A percentile compares a stretch with the other conserved stretches of the same genome.
Evolutionary conservation across 139 green algal species (phyloP).

Genomic region (Axilococcus clingmanii): DNA sequence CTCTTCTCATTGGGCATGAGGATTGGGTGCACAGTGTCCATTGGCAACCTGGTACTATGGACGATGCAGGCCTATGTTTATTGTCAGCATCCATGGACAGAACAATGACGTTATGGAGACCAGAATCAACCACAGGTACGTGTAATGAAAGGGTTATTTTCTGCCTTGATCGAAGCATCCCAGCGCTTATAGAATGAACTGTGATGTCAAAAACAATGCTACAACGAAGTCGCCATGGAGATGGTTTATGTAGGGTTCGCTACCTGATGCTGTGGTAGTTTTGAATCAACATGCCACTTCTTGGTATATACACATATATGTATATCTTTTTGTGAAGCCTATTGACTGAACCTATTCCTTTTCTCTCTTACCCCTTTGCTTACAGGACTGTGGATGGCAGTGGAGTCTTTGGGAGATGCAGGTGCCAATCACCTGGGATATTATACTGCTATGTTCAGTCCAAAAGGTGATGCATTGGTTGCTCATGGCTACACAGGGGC

Average conservation of each 20-base stretch:
- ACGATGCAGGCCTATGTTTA: constrained; percentile 31
- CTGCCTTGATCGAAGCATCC: constrained; percentile 30
- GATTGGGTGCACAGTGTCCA: constrained; percentile 85
- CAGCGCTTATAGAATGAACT: constrained; percentile 4
- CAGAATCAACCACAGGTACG: constrained; percentile 38
- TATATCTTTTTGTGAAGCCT: not conserved
- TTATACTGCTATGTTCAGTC: constrained; percentile 52
- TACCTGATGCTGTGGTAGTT: not conserved
- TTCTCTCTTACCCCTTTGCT: not conserved
- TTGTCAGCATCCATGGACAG: constrained; percentile 91
- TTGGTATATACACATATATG: not conserved
- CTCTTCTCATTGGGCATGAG: constrained; percentile 84
- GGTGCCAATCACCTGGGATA: constrained; percentile 61
- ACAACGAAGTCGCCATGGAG: constrained; percentile 1
- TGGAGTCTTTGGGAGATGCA: constrained; percentile 76
- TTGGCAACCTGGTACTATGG: constrained; percentile 45
- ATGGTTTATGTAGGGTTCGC: too few species aligned
- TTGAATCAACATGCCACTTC: not conserved
- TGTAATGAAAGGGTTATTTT: constrained; percentile 1
- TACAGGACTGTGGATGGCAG: constrained; percentile 74
- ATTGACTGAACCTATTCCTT: not conserved
- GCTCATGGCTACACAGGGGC: constrained; percentile 87
- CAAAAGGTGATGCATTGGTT: constrained; percentile 47
- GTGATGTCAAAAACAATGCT: constrained; percentile 30
- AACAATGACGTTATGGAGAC: constrained; percentile 88